Base-by-base conservation (phyloP, 352 stramenopile species). In the Blastocystis sp. region DNA sequence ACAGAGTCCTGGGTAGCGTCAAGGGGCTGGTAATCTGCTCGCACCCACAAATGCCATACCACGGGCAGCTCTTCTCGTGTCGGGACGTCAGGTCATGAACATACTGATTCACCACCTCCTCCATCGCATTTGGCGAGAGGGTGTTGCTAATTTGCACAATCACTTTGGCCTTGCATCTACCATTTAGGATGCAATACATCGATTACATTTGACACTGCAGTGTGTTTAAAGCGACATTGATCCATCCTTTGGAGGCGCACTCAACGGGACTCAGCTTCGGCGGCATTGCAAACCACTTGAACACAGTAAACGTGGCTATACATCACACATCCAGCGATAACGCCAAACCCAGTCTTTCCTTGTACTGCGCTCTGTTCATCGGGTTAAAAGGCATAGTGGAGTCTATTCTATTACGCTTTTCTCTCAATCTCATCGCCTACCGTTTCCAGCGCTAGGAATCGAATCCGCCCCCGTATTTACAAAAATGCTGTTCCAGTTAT, bases 211-310 rank as follows among this genome's bases (percentile, higher is more conserved):
- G 74, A 21, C 74, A 84, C 74, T 84, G 14, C 3, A 84, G 57
- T 40, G 74, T 84, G 61, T 69, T 70, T 21, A 43, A 42, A 34
- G 52, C 57, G 10, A 84, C 74, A 84, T 84, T 84, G 21, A 68
- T 59, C 74, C 74, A 84, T 57, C 74, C 74, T 69, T 70, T 54
- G 40, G 74, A 84, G 52, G 74, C 74, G 52, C 74, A 84, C 40
- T 59, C 74, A 66, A 84, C 34, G 10, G 74, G 74, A 84, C 74
- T 84, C 7, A 84, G 61, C 66, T 66, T 38, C 34, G 65, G 28
- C 14, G 74, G 74, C 60, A 68, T 84, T 70, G 45, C 74, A 69
- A 84, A 84, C 74, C 74, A 84, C 21, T 62, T 84, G 28, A 84
- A 84, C 2, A 84, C 57, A 9, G 74, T 59, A 57, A 68, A 84